phyloP scores from a whole-genome alignment of 225 moss, liverwort and hornwort species.

The Physcomitrellopsis africana region DNA sequence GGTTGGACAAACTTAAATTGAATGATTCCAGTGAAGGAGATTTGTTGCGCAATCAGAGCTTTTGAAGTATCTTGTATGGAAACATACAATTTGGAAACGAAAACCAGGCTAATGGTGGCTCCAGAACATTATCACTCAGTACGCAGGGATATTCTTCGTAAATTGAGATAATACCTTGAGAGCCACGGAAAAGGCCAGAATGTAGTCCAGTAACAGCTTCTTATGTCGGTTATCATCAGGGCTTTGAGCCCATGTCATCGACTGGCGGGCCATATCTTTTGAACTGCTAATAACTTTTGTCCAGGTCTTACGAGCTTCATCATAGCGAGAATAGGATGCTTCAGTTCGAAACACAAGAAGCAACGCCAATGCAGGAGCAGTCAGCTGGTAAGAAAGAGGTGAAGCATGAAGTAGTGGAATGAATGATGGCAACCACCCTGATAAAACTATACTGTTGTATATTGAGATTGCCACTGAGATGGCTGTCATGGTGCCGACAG shows the following conservation, averaged over 20 bases:
- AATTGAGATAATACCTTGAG: constrained; percentile 63
- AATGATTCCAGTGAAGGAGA: neutral
- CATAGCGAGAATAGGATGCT: constrained; percentile 82
- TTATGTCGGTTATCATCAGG: constrained; percentile 52
- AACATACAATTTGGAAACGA: neutral
- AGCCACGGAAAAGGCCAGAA: constrained; percentile 72
- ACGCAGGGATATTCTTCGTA: neutral
- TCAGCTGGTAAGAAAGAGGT: constrained; percentile 76
- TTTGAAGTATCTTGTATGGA: neutral
- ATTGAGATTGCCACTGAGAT: constrained; percentile 58
- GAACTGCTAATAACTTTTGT: constrained; percentile 68
- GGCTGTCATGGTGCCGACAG: constrained; percentile 62
- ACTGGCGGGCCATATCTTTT: constrained; percentile 70
- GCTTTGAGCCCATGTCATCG: constrained; percentile 66
- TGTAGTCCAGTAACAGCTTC: constrained; percentile 62
- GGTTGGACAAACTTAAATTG: neutral
- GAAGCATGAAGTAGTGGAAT: constrained; percentile 67
- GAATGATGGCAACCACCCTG: constrained; percentile 57
- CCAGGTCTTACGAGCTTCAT: constrained; percentile 87
- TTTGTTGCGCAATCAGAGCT: neutral
- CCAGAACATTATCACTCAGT: no score
- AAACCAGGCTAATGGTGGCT: constrained; percentile 10
- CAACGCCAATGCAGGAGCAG: constrained; percentile 79
- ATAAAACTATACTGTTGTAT: constrained; percentile 56
- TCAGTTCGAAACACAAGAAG: constrained; percentile 90